phyloP scores from a whole-genome alignment of 495 filamentous ascomycete species.

The Penicillium lagena region DNA sequence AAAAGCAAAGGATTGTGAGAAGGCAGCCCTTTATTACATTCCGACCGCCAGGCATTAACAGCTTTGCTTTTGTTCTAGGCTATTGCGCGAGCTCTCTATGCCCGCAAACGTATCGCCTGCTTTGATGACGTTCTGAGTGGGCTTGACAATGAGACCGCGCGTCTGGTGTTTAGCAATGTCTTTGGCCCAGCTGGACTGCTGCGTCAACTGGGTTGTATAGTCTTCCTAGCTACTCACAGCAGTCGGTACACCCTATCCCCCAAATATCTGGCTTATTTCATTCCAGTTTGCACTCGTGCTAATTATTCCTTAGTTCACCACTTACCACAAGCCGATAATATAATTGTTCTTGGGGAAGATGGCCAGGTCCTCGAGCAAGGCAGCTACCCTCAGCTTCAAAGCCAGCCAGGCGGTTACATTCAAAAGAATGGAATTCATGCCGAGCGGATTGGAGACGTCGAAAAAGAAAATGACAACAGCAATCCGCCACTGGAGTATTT shows the following conservation, averaged over 20 bases:
- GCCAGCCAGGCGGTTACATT: background rate
- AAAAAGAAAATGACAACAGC: background rate
- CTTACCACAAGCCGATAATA: slow-evolving; percentile 6
- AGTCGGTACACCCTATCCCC: background rate
- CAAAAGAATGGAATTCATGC: background rate
- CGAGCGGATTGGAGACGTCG: background rate
- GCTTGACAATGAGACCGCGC: slow-evolving; percentile 41
- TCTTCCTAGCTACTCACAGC: slow-evolving; percentile 13
- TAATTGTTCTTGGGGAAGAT: slow-evolving; percentile 8
- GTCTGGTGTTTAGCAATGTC: slow-evolving; percentile 36
- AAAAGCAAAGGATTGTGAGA: slow-evolving; percentile 30
- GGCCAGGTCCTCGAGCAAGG: slow-evolving; percentile 8
- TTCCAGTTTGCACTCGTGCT: background rate
- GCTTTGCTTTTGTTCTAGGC: slow-evolving; percentile 1
- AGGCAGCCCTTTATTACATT: too few species aligned
- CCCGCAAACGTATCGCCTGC: slow-evolving; percentile 30
- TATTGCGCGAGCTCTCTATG: slow-evolving; percentile 43
- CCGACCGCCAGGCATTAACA: too few species aligned
- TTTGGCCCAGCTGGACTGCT: slow-evolving; percentile 38
- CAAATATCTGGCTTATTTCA: background rate
- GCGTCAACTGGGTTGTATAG: slow-evolving; percentile 16
- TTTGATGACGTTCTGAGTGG: slow-evolving; percentile 47
- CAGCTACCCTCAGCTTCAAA: slow-evolving; percentile 4
- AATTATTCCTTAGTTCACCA: background rate
- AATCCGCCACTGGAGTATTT: too few species aligned